Conservation (phyloP, 805 yeast species). For the Monosporozyma aerobia region DNA sequence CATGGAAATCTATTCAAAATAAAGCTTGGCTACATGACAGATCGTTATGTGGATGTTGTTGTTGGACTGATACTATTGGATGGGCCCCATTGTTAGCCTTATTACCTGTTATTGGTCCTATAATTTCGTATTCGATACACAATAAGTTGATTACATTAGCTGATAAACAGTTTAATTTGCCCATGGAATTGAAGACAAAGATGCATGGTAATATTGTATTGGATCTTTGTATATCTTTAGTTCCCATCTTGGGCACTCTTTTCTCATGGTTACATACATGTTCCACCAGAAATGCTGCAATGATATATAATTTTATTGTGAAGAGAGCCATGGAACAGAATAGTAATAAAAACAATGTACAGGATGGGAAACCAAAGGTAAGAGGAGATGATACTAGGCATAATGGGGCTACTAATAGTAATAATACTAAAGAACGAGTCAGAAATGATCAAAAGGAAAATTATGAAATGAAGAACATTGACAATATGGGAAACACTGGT, state of each 20-base stretch:
- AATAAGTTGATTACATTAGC: conserved; percentile 54
- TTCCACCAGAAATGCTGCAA: conserved; percentile 81
- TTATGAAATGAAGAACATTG: neutral
- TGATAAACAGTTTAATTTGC: conserved; percentile 46
- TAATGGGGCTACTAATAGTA: neutral
- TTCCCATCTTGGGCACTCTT: conserved; percentile 73
- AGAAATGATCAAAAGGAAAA: neutral
- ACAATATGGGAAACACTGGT: neutral
- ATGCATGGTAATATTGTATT: conserved; percentile 67
- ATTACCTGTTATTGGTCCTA: conserved; percentile 80
- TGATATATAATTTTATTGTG: conserved; percentile 43
- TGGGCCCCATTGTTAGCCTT: conserved; percentile 63
- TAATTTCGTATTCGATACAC: conserved; percentile 71
- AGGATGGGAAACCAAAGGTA: neutral
- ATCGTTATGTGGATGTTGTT: conserved; percentile 66
- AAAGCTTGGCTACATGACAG: conserved; percentile 84
- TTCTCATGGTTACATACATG: conserved; percentile 78
- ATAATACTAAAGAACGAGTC: neutral
- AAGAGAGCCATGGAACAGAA: conserved; percentile 15
- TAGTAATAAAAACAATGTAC: neutral
- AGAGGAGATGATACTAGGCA: too few species aligned
- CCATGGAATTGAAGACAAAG: conserved; percentile 50
- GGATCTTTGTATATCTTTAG: conserved; percentile 65
- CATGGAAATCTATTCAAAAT: conserved; percentile 65
- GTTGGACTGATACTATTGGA: conserved; percentile 63